These are phyloP conservation scores for Nakazawaea ambrosiae DNA, from an alignment of 805 yeast species.

Conservation along the genomic window DNA sequence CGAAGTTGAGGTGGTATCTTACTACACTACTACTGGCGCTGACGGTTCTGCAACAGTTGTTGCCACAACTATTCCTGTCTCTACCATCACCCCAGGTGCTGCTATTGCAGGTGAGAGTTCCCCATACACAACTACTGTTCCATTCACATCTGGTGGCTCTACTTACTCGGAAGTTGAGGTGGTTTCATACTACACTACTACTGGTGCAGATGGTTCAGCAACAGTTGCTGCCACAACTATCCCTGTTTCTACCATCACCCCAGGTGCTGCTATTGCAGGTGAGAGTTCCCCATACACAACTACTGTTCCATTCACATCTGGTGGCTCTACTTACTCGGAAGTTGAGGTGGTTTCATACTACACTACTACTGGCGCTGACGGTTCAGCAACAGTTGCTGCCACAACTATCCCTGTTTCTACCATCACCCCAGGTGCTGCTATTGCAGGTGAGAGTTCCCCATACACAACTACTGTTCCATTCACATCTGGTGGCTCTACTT, in stretches of 20 bases:
- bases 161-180: conserved; percentile 1
- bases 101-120: background rate
- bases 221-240: background rate
- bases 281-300: conserved; percentile 1
- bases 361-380: background rate
- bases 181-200: conserved; percentile 2
- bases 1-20: conserved; percentile 2
- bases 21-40: conserved; percentile 5
- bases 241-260: background rate
- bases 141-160: conserved; percentile 5
- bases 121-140: conserved; percentile 4
- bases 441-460: background rate
- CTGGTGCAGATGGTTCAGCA: background rate
- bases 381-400: background rate
- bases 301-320: background rate
- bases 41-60: background rate
- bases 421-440: background rate
- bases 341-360: conserved; percentile 2
- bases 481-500: conserved; percentile 4
- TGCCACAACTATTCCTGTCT: background rate
- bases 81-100: background rate
- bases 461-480: conserved; percentile 2
- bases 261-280: background rate
- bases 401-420: background rate
- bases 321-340: background rate